Evolutionary conservation across 164 flowering plant genomes (phyloP).

Genomic region (Kalanchoe fedtschenkoi): DNA sequence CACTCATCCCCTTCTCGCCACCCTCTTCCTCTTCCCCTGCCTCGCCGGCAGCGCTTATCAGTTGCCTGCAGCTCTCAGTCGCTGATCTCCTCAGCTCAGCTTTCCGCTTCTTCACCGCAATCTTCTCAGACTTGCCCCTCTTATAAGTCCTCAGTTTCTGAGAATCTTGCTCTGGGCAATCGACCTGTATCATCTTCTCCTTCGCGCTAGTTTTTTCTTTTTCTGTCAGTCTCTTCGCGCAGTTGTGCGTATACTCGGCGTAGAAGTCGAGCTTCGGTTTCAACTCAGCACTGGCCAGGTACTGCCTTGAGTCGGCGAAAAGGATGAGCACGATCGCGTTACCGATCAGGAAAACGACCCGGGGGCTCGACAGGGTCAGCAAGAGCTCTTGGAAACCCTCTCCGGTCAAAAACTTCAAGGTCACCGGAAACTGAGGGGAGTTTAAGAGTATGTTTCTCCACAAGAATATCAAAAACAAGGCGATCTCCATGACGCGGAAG

Average conservation of each 20-base stretch:
- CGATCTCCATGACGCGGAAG: no score
- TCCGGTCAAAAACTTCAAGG: background rate
- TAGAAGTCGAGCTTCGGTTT: background rate
- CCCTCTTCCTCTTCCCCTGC: constrained; percentile 5
- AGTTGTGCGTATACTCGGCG: background rate
- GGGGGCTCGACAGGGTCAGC: background rate
- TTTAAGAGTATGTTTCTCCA: no score
- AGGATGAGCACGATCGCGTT: background rate
- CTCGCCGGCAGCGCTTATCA: background rate
- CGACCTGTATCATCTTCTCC: no score
- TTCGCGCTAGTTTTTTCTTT: no score
- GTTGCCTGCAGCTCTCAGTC: constrained; percentile 15
- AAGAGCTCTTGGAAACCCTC: background rate
- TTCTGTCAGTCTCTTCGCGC: background rate
- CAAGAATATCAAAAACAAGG: no score
- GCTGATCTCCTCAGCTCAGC: constrained; percentile 14
- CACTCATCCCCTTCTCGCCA: constrained; percentile 20
- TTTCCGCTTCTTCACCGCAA: background rate
- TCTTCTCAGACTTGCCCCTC: constrained; percentile 27
- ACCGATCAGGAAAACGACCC: background rate
- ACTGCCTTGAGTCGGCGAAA: background rate
- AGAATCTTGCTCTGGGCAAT: no score
- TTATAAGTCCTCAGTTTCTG: constrained; percentile 9
- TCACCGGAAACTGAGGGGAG: background rate
- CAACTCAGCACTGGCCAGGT: background rate